Conservation (phyloP, 768 basidiomycete species). For the Gyrodon lividus region DNA sequence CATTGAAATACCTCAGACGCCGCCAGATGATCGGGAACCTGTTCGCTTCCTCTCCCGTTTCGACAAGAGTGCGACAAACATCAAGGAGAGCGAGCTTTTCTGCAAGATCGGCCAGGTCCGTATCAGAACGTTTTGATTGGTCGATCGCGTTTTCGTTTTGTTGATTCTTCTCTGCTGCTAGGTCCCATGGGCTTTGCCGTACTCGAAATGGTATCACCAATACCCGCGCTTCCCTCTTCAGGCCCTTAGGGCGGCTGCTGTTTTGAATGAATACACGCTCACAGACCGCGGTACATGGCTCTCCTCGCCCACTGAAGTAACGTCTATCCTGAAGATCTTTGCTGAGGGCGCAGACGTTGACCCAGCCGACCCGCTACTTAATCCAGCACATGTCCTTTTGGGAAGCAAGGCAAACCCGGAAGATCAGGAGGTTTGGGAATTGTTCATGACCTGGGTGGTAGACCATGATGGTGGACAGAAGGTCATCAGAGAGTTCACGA, state of each 20-base stretch:
- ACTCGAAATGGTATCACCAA: constrained; percentile 60
- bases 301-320: constrained; percentile 37
- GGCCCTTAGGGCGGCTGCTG: constrained; percentile 46
- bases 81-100: constrained; percentile 53
- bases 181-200: constrained; percentile 54
- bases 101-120: constrained; percentile 47
- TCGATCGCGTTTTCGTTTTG: neutral
- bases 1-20: constrained; percentile 18
- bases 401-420: constrained; percentile 27
- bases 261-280: constrained; percentile 51
- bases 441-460: constrained; percentile 47
- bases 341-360: constrained; percentile 41
- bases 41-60: constrained; percentile 54
- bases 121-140: neutral
- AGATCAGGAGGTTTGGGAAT: constrained; percentile 31
- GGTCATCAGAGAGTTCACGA: constrained; percentile 40
- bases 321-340: constrained; percentile 35
- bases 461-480: constrained; percentile 42
- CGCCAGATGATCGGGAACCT: constrained; percentile 31
- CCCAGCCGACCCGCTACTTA: constrained; percentile 41
- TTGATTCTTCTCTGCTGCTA: constrained; percentile 13
- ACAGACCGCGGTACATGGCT: constrained; percentile 53
- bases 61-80: constrained; percentile 60
- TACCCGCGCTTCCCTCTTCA: constrained; percentile 52
- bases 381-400: constrained; percentile 46